Evolutionary conservation across 495 filamentous ascomycete species (phyloP).

Genomic region (Podospora tetraspora): DNA sequence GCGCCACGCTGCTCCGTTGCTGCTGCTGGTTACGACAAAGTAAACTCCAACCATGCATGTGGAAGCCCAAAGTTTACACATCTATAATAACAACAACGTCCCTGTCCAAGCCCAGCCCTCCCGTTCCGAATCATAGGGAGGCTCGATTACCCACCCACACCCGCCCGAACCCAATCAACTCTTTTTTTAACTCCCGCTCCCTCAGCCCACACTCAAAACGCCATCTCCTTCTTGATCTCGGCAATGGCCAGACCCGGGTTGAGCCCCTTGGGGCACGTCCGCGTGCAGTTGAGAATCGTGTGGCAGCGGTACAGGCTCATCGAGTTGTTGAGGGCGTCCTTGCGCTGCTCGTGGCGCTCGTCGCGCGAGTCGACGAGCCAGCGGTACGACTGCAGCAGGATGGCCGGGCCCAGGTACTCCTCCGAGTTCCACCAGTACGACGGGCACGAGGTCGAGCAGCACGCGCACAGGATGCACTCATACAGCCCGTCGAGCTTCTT

Average conservation of each 20-base stretch:
- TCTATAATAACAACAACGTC: constrained; percentile 16
- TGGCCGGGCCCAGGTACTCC: constrained; percentile 94
- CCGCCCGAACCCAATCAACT: neutral
- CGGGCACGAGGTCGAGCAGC: constrained; percentile 96
- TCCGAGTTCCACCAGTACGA: constrained; percentile 99
- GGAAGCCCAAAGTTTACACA: constrained; percentile 32
- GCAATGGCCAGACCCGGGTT: constrained; percentile 94
- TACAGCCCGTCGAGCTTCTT: constrained; percentile 97
- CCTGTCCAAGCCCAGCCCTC: neutral
- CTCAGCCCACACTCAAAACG: constrained; percentile 45
- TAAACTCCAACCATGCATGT: constrained; percentile 33
- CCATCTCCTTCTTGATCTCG: constrained; percentile 97
- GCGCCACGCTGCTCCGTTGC: constrained; percentile 2
- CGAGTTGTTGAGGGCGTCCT: constrained; percentile 88
- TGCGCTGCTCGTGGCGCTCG: constrained; percentile 78
- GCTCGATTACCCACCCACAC: neutral
- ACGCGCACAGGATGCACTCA: constrained; percentile 99
- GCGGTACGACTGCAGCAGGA: constrained; percentile 93
- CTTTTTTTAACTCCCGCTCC: constrained; percentile 1
- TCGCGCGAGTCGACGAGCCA: constrained; percentile 93
- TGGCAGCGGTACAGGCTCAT: constrained; percentile 99
- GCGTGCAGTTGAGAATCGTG: constrained; percentile 96
- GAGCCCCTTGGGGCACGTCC: constrained; percentile 95
- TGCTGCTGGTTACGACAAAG: constrained; percentile 27
- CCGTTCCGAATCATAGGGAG: neutral